These are phyloP conservation scores for Tillandsia fasciculata DNA, from an alignment of 176 grass and related monocot genomes.

Conservation along the genomic window DNA sequence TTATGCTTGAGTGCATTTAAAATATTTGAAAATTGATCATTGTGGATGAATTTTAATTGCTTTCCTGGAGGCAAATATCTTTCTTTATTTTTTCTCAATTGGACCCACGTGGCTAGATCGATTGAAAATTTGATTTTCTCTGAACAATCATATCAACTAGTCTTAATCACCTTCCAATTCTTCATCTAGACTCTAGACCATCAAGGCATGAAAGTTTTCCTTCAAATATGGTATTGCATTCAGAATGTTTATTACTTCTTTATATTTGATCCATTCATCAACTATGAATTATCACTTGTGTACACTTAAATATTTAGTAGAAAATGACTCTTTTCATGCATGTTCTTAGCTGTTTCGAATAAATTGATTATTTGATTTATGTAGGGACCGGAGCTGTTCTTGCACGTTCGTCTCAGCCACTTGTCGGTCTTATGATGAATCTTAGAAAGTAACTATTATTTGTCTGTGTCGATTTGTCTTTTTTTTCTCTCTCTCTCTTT, in stretches of 20 bases:
- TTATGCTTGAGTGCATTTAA: background rate
- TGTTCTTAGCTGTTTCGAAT: background rate
- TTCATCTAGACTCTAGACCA: background rate
- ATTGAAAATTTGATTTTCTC: background rate
- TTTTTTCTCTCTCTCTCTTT: constrained; percentile 17
- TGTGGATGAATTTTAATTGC: background rate
- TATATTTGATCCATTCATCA: background rate
- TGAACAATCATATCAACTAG: too few relatives aligned
- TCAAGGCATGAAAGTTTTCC: background rate
- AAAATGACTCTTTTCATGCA: background rate
- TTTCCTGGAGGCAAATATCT: too few relatives aligned
- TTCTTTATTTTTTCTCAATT: too few relatives aligned
- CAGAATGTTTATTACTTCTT: background rate
- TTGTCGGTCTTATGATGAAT: constrained; percentile 93
- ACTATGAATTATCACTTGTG: background rate
- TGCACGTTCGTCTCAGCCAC: constrained; percentile 89
- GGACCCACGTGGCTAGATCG: background rate
- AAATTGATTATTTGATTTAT: background rate
- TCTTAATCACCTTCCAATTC: background rate
- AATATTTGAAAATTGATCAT: background rate
- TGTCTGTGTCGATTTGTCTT: background rate
- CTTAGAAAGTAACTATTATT: constrained; percentile 74
- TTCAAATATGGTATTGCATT: background rate
- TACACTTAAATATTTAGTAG: background rate
- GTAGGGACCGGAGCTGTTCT: constrained; percentile 90